Evolutionary conservation across 2,329 filamentous ascomycete species (phyloP).

Genomic region (Fusarium longipes): DNA sequence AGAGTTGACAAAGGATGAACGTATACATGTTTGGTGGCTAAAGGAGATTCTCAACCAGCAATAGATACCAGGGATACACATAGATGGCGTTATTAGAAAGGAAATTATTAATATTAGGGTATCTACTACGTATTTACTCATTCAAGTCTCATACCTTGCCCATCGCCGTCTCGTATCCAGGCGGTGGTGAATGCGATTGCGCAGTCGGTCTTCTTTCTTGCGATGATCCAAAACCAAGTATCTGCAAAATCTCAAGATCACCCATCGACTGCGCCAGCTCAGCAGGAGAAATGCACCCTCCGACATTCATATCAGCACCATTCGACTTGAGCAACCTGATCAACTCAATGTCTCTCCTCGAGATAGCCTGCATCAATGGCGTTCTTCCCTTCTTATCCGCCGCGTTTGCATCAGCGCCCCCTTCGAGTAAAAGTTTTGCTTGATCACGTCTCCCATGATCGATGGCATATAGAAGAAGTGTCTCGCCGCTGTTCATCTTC

Average conservation of each 20-base stretch:
- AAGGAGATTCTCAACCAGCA: conserved; percentile 63
- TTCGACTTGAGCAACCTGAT: conserved; percentile 46
- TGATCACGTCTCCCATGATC: conserved; percentile 41
- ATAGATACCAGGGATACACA: conserved; percentile 16
- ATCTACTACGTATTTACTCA: conserved; percentile 1
- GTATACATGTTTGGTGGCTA: conserved; percentile 96
- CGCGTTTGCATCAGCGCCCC: conserved; percentile 50
- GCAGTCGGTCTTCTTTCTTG: neutral
- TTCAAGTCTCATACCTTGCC: conserved; percentile 24
- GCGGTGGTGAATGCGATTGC: conserved; percentile 38
- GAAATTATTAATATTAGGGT: conserved; percentile 24
- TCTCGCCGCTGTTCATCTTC: conserved; percentile 48
- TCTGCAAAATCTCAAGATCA: conserved; percentile 43
- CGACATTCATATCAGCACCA: conserved; percentile 43
- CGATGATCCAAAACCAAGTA: conserved; percentile 36
- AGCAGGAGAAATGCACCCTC: conserved; percentile 32
- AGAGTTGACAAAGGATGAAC: conserved; percentile 85
- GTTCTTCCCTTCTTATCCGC: conserved; percentile 48
- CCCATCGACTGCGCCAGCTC: conserved; percentile 44
- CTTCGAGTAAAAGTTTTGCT: conserved; percentile 44
- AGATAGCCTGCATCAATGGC: conserved; percentile 50
- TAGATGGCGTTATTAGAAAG: conserved; percentile 23
- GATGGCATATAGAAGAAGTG: conserved; percentile 49
- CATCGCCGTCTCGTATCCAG: conserved; percentile 35
- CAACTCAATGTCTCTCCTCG: conserved; percentile 45